A percentile compares a stretch with the other conserved stretches of the same genome.
Evolutionary conservation across 257 asterid species (phyloP).

Genomic region (Solanum peruvianum): DNA sequence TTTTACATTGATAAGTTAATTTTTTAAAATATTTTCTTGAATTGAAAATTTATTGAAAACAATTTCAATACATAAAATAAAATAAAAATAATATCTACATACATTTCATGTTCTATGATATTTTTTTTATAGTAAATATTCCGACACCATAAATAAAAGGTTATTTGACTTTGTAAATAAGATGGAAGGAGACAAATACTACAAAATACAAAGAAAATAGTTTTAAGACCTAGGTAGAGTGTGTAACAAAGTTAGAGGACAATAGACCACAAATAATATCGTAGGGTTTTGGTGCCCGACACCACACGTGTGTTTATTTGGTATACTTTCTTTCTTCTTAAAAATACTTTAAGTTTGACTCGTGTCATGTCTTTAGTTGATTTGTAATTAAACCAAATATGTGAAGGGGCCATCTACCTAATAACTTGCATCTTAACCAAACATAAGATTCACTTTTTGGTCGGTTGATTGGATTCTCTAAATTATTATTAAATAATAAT

Average conservation of each 20-base stretch:
- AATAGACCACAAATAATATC: neutral
- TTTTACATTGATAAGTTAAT: too few relatives aligned
- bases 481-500: neutral
- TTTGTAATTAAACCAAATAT: constrained; percentile 1
- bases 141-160: neutral
- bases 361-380: constrained; percentile 6
- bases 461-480: constrained; percentile 15
- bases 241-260: neutral
- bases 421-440: constrained; percentile 2
- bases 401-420: neutral
- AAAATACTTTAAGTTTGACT: neutral
- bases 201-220: neutral
- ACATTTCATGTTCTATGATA: neutral
- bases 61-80: neutral
- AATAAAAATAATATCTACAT: neutral
- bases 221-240: neutral
- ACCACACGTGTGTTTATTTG: constrained; percentile 28
- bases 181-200: neutral
- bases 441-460: constrained; percentile 23
- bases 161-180: neutral
- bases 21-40: neutral
- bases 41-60: neutral
- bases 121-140: neutral
- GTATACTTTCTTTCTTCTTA: neutral
- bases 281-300: constrained; percentile 20